phyloP scores from a whole-genome alignment of 1,284 basidiomycete species.

The Cutaneotrichosporon mucoides region DNA sequence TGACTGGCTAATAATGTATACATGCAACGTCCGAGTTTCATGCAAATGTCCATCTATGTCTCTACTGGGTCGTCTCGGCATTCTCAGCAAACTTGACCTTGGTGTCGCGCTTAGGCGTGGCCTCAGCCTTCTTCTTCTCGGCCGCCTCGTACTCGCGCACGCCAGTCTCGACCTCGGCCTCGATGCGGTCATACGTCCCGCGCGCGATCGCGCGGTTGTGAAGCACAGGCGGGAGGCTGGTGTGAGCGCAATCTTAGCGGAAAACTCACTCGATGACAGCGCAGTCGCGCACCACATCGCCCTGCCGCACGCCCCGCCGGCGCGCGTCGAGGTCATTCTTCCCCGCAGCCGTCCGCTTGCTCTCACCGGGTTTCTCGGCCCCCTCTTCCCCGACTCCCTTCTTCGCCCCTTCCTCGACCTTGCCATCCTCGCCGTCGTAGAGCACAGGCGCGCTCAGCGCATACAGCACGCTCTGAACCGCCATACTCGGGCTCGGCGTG shows the following conservation, averaged over 20 bases:
- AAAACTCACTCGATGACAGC: constrained; percentile 41
- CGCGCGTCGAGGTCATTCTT: constrained; percentile 20
- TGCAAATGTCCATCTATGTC: neutral
- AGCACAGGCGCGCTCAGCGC: constrained; percentile 43
- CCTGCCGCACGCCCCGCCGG: constrained; percentile 35
- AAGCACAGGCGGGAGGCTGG: constrained; percentile 35
- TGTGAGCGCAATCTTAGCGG: constrained; percentile 8
- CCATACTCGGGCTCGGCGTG: constrained; percentile 38
- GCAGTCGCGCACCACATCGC: constrained; percentile 45
- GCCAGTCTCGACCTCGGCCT: constrained; percentile 39
- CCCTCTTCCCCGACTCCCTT: constrained; percentile 9
- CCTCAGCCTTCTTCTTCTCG: constrained; percentile 8
- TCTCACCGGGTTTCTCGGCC: constrained; percentile 3
- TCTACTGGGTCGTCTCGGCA: neutral
- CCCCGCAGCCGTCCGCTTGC: constrained; percentile 13
- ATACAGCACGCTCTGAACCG: constrained; percentile 42
- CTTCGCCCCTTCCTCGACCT: constrained; percentile 1
- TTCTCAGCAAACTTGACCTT: constrained; percentile 9
- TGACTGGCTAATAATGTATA: neutral
- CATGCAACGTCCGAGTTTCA: neutral
- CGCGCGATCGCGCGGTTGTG: constrained; percentile 30
- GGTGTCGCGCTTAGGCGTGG: neutral
- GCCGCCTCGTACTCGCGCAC: constrained; percentile 23
- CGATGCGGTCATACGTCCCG: constrained; percentile 40
- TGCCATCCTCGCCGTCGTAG: constrained; percentile 26